Conservation (phyloP, 2,329 filamentous ascomycete genomes). For the Scytalidium lignicola region DNA sequence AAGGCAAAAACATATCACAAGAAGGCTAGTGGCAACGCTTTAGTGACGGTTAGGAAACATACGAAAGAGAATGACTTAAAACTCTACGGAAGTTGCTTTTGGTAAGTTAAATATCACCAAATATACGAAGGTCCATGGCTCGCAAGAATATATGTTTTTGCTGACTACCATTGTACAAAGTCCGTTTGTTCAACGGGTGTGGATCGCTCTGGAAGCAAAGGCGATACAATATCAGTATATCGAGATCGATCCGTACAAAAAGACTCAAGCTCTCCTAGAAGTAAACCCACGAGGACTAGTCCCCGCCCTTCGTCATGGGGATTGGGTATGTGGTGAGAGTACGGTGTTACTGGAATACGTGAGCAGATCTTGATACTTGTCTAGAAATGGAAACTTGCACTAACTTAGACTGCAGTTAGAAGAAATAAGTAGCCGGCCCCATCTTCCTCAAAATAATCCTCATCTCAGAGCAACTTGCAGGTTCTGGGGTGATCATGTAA, state of each 20-base stretch:
- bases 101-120: no score
- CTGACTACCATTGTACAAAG: slow-evolving; percentile 29
- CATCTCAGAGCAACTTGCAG: slow-evolving; percentile 68
- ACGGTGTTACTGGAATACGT: slow-evolving; percentile 82
- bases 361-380: slow-evolving; percentile 23
- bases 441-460: slow-evolving; percentile 61
- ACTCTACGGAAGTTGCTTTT: slow-evolving; percentile 79
- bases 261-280: slow-evolving; percentile 64
- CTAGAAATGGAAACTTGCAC: background rate
- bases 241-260: slow-evolving; percentile 76
- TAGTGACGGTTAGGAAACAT: slow-evolving; percentile 64
- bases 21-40: slow-evolving; percentile 66
- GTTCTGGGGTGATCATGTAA: slow-evolving; percentile 75
- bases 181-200: slow-evolving; percentile 81
- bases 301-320: slow-evolving; percentile 69
- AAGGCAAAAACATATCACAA: slow-evolving; percentile 64
- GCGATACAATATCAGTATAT: slow-evolving; percentile 77
- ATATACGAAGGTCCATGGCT: no score
- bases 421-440: slow-evolving; percentile 56
- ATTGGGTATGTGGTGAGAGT: slow-evolving; percentile 80
- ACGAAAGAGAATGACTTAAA: slow-evolving; percentile 67
- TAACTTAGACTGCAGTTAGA: slow-evolving; percentile 51
- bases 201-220: slow-evolving; percentile 83
- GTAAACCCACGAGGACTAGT: slow-evolving; percentile 73
- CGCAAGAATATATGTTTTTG: no score